Conservation (phyloP, 805 yeast species). For the Pichia eremophila region DNA sequence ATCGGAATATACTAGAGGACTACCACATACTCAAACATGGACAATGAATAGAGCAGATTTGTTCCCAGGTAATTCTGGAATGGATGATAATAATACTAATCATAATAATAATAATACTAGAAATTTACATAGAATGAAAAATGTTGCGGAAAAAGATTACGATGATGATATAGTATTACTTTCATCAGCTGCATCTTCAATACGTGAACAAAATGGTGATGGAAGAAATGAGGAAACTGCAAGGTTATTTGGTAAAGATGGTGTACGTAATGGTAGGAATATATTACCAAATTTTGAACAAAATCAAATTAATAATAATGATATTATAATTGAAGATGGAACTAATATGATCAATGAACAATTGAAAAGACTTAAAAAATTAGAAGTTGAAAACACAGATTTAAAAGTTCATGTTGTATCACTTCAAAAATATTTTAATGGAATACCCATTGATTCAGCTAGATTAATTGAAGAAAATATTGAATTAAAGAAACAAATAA, state of each 20-base stretch:
- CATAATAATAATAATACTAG: background rate
- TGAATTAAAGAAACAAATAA: conserved; percentile 7
- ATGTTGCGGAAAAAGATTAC: background rate
- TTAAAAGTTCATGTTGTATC: conserved; percentile 34
- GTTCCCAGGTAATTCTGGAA: no score
- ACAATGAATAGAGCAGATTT: background rate
- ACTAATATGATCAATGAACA: conserved; percentile 21
- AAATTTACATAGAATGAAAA: no score
- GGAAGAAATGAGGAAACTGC: conserved; percentile 2
- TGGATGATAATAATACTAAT: background rate
- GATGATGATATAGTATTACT: background rate
- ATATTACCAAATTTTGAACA: conserved; percentile 17
- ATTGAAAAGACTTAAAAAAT: conserved; percentile 17
- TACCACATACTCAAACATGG: background rate
- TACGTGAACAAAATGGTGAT: conserved; percentile 14
- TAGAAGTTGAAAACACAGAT: conserved; percentile 35
- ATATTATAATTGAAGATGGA: conserved; percentile 9
- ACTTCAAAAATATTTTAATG: conserved; percentile 29
- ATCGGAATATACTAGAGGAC: background rate
- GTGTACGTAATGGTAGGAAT: conserved; percentile 16
- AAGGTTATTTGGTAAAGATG: conserved; percentile 11
- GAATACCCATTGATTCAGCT: conserved; percentile 34
- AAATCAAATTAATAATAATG: background rate
- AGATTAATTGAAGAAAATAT: conserved; percentile 23
- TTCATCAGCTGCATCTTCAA: conserved; percentile 14